Conservation (phyloP, 306 rosid species). For the Castanopsis chinensis region DNA sequence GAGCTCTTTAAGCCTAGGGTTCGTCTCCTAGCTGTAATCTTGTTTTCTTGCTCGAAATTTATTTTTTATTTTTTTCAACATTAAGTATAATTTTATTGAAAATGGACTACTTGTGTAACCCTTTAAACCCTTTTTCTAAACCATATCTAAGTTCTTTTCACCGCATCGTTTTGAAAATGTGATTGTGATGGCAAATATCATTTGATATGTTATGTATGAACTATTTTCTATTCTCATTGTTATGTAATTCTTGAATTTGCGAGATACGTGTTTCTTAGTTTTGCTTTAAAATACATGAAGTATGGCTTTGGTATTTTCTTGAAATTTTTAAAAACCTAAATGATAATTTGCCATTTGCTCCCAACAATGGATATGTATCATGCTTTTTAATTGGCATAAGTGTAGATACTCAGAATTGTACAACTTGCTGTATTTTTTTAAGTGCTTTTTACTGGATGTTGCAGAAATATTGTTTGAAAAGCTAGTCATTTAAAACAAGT, state of each 20-base stretch:
- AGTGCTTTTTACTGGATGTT: not conserved
- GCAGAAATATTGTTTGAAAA: not conserved
- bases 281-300: not conserved
- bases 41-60: no score
- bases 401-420: not conserved
- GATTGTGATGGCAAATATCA: not conserved
- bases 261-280: not conserved
- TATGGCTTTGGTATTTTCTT: not conserved
- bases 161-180: not conserved
- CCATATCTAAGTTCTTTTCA: no score
- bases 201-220: not conserved
- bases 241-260: not conserved
- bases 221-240: not conserved
- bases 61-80: no score
- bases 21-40: no score
- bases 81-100: no score
- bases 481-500: not conserved
- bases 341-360: not conserved
- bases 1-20: no score
- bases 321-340: not conserved
- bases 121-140: no score
- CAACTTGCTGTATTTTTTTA: not conserved
- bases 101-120: no score
- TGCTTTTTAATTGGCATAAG: not conserved
- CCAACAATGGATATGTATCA: not conserved